A percentile compares a stretch with the other conserved stretches of the same genome.
phyloP scores from a whole-genome alignment of 1,139 yeast genomes.

The Pneumocystis murina region DNA sequence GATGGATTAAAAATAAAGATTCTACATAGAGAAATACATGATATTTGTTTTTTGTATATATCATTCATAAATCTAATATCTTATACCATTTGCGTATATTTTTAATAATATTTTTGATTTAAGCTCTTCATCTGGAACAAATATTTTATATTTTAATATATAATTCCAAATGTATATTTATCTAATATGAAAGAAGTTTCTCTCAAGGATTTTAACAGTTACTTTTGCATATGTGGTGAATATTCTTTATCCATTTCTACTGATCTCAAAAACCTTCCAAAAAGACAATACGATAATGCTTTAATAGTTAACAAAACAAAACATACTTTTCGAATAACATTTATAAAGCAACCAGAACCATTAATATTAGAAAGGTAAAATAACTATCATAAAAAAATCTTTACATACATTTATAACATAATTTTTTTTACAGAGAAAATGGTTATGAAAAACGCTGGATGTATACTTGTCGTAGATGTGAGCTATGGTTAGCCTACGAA shows the following conservation, averaged over 20 bases:
- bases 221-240: neutral
- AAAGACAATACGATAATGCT: neutral
- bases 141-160: neutral
- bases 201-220: neutral
- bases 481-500: constrained; percentile 18
- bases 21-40: constrained; percentile 20
- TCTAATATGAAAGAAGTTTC: neutral
- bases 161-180: neutral
- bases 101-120: neutral
- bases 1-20: constrained; percentile 40
- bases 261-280: neutral
- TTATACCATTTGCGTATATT: neutral
- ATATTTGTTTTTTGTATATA: constrained; percentile 32
- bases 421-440: constrained; percentile 39
- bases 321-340: neutral
- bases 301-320: neutral
- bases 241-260: neutral
- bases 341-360: neutral
- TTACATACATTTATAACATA: neutral
- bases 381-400: neutral
- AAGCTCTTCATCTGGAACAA: neutral
- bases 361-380: neutral
- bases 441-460: constrained; percentile 40
- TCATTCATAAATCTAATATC: neutral
- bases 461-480: constrained; percentile 89